Evolutionary conservation across 139 green algal genomes (phyloP), one percentile per base, ranked within the genome.

Genomic region (Coccomyxa sp.): DNA sequence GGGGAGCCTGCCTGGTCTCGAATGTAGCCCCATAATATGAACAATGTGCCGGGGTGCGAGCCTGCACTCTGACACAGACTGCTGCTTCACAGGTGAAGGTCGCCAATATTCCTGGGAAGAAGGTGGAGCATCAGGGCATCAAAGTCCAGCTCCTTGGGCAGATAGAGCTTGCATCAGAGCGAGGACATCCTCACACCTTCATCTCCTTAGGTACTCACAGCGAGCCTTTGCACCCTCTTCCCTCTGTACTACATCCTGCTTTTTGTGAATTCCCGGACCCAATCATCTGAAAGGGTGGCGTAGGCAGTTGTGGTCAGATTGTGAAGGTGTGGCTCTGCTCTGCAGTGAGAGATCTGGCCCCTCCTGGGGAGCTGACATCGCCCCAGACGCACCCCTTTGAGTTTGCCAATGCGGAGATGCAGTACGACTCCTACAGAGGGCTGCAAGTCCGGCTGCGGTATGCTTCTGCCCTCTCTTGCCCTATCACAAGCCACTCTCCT

Each of bases 331-430:
- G 24, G 18, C 16, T 7, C 33, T 55, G 3, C 37, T 34, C 1
- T 36, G 79, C 86, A 95, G 93, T 92, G 54, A 85, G 94, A 1
- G 93, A 97, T 77, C 83, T 98, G 38, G 82, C 90, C 0, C 85
- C 92, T 0, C 83, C 89, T 0, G 95, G 95, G 3, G 95, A 98
- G 16, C 81, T 99, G n/a, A 84, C 81, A 31, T 85, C 84, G 14
- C 82, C 84, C 55, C 84, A 90, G 68, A 87, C 81, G 14, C 91
- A 93, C 39, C 89, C 93, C 0, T 99, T 99, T 84, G 94, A 98
- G 86, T 99, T 99, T 80, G 86, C 82, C n/a, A 93, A 92, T 40
- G 92, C 98, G 72, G 97, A 99, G 80, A 92, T 99, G 92, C 90
- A 94, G 80, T 95, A 99, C 79, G 97, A 99, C 81, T 97, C 92